A percentile compares a stretch with the other conserved stretches of the same genome.
Conservation (phyloP, 2,329 filamentous ascomycete genomes). For the Penicillium thymicola region DNA sequence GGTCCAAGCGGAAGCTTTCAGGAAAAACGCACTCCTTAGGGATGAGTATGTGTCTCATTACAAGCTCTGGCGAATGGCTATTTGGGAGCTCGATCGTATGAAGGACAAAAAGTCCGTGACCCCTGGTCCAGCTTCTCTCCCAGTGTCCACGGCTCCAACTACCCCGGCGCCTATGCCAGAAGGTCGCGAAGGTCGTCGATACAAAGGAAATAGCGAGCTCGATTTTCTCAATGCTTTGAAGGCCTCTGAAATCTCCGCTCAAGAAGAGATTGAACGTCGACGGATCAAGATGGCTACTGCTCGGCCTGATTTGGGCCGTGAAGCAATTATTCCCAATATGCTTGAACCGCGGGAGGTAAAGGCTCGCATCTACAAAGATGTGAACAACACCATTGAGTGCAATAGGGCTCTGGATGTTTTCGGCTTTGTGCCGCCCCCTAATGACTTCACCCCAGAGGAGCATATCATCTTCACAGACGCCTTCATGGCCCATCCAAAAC, state of each 20-base stretch:
- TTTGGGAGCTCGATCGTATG: conserved; percentile 43
- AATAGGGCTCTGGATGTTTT: conserved; percentile 43
- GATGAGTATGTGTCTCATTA: conserved; percentile 43
- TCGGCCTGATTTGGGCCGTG: conserved; percentile 43
- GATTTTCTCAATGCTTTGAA: conserved; percentile 49
- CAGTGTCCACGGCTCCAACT: conserved; percentile 31
- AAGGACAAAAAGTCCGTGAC: conserved; percentile 39
- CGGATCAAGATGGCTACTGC: conserved; percentile 44
- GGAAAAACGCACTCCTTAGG: conserved; percentile 40
- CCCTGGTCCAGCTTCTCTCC: conserved; percentile 36
- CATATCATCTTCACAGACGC: conserved; percentile 47
- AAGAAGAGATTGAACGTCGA: conserved; percentile 47
- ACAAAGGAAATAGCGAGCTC: conserved; percentile 49
- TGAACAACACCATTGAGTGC: conserved; percentile 43
- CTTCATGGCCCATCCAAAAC: conserved; percentile 49
- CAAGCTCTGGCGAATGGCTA: conserved; percentile 44
- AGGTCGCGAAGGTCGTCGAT: conserved; percentile 40
- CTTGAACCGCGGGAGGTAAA: conserved; percentile 40
- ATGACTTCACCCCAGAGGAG: conserved; percentile 49
- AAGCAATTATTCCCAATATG: conserved; percentile 50
- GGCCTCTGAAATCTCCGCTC: conserved; percentile 47
- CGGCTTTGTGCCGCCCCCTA: conserved; percentile 44
- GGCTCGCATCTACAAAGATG: conserved; percentile 45
- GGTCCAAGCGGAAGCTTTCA: conserved; percentile 37
- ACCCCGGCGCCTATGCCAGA: conserved; percentile 35